Evolutionary conservation across 1,284 basidiomycete genomes (phyloP), one percentile per base, ranked within the genome.

Genomic region (Phellinidium pouzarii): DNA sequence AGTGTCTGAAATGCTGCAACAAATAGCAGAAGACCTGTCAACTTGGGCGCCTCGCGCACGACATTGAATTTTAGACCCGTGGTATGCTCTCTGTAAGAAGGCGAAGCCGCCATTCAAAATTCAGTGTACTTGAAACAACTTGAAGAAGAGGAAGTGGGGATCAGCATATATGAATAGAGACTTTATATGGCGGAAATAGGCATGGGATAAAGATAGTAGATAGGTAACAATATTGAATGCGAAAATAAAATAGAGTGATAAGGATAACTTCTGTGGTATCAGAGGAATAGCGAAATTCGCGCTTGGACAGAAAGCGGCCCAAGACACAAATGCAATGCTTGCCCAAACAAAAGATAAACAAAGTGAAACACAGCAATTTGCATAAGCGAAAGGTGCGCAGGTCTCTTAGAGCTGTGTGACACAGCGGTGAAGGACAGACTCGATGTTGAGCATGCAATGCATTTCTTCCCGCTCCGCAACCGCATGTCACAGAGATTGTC

Each of bases 1-100:
- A 62, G 48, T 37, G 62, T 61, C 51, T 62, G 59, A 54, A 61
- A 63, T 9, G 56, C 56, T 11, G 62, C 43, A n/a, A 52, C 45
- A n/a, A 61, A 37, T 22, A 63, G 52, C 20, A 59, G 50, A n/a
- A 57, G 20, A 17, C 56, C 56, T 25, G 44, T 52, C 19, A 57
- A 52, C 42, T 52, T 44, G 4, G 46, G 45, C 4, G 50, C 50
- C 4, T 26, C 26, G 26, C 50, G 42, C 2, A 52, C 25, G 31
- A 14, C 14, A 8, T 34, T 34, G 31, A 34, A 34, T 14, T 34
- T 34, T 8, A 14, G 9, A 14, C 14, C 14, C 9, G 31, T 34
- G 14, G 11, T 14, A 34, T 8, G 31, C 31, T 7, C 31, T 34
- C 14, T 14, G 31, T 11, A 34, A 14, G 31, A 34, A 34, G 31